phyloP scores from a whole-genome alignment of 192 early-diverging fungal species.

The Kappamyces sp. region DNA sequence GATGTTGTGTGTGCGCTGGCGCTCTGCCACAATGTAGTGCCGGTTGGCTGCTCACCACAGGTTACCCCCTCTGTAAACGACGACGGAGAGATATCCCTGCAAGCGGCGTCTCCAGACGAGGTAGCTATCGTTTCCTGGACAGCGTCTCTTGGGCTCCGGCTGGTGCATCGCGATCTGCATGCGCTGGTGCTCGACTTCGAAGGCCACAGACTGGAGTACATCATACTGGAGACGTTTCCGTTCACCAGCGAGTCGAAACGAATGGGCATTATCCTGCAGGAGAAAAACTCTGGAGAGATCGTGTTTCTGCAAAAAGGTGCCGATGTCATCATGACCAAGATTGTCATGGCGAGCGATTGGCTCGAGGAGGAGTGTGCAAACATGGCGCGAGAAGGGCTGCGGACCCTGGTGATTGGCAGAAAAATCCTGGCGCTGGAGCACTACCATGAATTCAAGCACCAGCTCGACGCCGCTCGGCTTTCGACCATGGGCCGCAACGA shows the following conservation, averaged over 20 bases:
- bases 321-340: conserved; percentile 80
- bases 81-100: conserved; percentile 68
- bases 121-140: conserved; percentile 93
- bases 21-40: conserved; percentile 81
- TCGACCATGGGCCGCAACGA: conserved; percentile 12
- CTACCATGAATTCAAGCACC: conserved; percentile 21
- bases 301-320: conserved; percentile 93
- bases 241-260: conserved; percentile 97
- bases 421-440: conserved; percentile 69
- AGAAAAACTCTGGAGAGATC: conserved; percentile 65
- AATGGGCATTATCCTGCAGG: conserved; percentile 89
- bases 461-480: background rate
- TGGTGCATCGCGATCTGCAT: conserved; percentile 70
- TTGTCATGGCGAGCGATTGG: conserved; percentile 93
- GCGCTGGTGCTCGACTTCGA: conserved; percentile 40
- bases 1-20: conserved; percentile 87
- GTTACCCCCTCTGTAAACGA: conserved; percentile 63
- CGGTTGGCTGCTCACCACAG: conserved; percentile 23
- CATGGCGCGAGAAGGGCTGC: conserved; percentile 91
- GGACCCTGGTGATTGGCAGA: conserved; percentile 87
- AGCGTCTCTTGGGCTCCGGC: conserved; percentile 72
- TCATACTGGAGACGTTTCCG: conserved; percentile 90
- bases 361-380: conserved; percentile 95
- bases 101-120: conserved; percentile 96
- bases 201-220: conserved; percentile 48